Conservation (phyloP, 2,329 filamentous ascomycete genomes). For the Aspergillus ibericus region DNA sequence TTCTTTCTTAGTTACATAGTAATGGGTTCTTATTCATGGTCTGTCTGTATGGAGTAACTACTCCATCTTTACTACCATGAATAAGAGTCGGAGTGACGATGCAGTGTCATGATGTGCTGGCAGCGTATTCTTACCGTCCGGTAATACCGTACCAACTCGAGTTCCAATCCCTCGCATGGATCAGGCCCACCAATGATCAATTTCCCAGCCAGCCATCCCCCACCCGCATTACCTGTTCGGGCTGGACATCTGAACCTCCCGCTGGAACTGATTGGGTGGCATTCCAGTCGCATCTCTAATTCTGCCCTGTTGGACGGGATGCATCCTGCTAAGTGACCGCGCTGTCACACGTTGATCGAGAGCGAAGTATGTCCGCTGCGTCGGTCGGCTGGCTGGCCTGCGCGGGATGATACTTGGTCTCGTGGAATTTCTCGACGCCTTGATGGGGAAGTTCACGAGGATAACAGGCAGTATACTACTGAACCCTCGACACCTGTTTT, state of each 20-base stretch:
- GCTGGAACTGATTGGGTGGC: not conserved
- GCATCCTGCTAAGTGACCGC: not conserved
- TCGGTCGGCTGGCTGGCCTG: not conserved
- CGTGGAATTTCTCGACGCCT: no score
- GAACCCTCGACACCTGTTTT: no score
- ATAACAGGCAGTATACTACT: no score
- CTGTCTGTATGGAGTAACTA: no score
- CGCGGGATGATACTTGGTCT: not conserved
- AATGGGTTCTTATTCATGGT: no score
- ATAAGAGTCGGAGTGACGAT: not conserved
- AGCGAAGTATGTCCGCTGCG: not conserved
- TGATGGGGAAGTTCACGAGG: not conserved
- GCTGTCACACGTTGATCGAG: not conserved
- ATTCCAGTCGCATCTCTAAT: not conserved
- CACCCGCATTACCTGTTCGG: constrained; percentile 1
- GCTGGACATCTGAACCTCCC: not conserved
- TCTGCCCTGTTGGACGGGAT: not conserved
- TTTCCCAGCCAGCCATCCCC: constrained; percentile 13
- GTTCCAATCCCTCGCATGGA: constrained; percentile 10
- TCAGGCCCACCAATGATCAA: constrained; percentile 18
- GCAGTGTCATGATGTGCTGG: not conserved
- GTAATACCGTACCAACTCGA: not conserved
- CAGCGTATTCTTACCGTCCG: not conserved
- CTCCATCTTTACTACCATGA: no score
- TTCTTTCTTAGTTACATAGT: no score